phyloP scores from a whole-genome alignment of 352 stramenopile species.

The Phytophthora lateralis region DNA sequence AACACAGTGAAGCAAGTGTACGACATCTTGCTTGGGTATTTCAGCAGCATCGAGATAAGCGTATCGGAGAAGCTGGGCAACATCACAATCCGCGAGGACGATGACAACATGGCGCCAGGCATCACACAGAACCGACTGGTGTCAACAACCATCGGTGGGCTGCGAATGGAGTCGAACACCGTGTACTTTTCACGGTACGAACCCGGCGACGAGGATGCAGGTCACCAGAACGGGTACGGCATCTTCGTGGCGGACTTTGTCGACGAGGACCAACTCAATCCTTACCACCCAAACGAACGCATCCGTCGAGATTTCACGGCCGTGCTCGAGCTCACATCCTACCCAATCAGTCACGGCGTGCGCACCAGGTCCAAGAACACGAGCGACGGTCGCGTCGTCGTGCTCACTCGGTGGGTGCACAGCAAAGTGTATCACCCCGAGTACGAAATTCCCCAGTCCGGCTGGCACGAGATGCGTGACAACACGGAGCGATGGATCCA shows the following conservation, averaged over 20 bases:
- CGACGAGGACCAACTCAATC: conserved; percentile 50
- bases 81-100: conserved; percentile 54
- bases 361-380: conserved; percentile 31
- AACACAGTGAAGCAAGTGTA: conserved; percentile 54
- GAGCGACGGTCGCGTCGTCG: conserved; percentile 31
- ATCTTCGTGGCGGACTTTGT: conserved; percentile 57
- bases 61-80: conserved; percentile 57
- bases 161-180: conserved; percentile 54
- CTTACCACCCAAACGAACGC: conserved; percentile 46
- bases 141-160: conserved; percentile 26
- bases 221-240: conserved; percentile 31
- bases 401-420: conserved; percentile 44
- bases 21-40: conserved; percentile 42
- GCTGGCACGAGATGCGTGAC: conserved; percentile 40
- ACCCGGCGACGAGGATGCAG: conserved; percentile 9
- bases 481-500: conserved; percentile 45
- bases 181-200: conserved; percentile 46
- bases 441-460: conserved; percentile 34
- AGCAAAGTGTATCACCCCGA: conserved; percentile 40
- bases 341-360: conserved; percentile 30
- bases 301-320: conserved; percentile 47
- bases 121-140: conserved; percentile 52
- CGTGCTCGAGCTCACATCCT: conserved; percentile 35
- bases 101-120: conserved; percentile 38
- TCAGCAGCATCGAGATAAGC: conserved; percentile 54